Evolutionary conservation across 23 red algal species (phyloP), one percentile per base, ranked within the genome.

Genomic region (Rhodosorus marinus): DNA sequence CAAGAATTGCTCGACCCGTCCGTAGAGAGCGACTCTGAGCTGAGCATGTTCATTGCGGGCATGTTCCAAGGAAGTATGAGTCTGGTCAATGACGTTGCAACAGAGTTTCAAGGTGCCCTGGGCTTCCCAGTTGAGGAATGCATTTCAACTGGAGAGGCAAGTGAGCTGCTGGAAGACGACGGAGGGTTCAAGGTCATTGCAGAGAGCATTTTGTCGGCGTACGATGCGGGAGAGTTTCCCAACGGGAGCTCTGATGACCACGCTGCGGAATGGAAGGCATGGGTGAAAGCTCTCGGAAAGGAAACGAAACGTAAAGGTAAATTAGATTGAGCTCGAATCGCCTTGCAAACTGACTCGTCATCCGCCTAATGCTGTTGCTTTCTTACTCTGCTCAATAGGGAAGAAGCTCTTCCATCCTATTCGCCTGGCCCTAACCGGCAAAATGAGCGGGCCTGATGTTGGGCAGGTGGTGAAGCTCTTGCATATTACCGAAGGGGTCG

Each of bases 391-490:
- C n/a, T n/a, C n/a, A n/a, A n/a, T n/a, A n/a, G n/a, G n/a, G n/a
- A n/a, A 83, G 33, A 59, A 62, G 35, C 55, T 94, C 49, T 94
- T 94, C 66, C 87, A 94, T 50, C 87, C 87, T 32, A 27, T 94
- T 19, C 76, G 87, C 9, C 66, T 94, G 31, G 87, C 76, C 1
- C 50, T 94, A 5, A 94, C 87, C 1, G 87, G 87, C 3, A 81
- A 75, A 35, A 94, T 94, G 87, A 94, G 75, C 54, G 87, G 87
- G 11, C 87, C 87, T 19, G 87, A 94, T 40, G 76, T 94, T 20
- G 87, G 87, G 20, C 55, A 47, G 54, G 72, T 94, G 15, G 34
- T 94, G 24, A 51, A 59, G 36, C 41, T 94, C 14, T 56, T 94
- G 47, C 1, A 35, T 30, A 26, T 93, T 32, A 54, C 85, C 27